Percentiles rank a stretch among this genome's conserved stretches.
phyloP scores from a whole-genome alignment of 148 eudicot species.

The Beta vulgaris region DNA sequence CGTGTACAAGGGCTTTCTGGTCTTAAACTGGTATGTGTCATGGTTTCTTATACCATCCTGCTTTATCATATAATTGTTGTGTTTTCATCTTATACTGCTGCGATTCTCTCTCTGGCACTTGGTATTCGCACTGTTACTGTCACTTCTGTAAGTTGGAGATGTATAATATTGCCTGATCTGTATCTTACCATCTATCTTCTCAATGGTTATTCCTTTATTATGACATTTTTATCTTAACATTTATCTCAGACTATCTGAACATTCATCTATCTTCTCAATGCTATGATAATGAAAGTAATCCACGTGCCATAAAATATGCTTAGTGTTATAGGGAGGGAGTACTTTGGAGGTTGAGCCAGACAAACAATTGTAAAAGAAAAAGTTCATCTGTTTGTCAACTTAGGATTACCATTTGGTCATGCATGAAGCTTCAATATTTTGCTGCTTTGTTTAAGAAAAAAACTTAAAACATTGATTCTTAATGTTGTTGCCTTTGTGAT shows the following conservation, averaged over 20 bases:
- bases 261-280: too few relatives aligned
- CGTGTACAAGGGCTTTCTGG: slow-evolving; percentile 83
- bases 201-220: background rate
- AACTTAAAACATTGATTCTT: background rate
- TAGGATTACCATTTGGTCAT: background rate
- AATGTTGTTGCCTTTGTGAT: slow-evolving; percentile 1
- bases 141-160: background rate
- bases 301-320: too few relatives aligned
- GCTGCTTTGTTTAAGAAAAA: background rate
- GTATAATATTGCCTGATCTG: background rate
- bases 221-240: background rate
- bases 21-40: slow-evolving; percentile 57
- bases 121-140: background rate
- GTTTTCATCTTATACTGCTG: background rate
- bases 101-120: background rate
- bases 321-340: background rate
- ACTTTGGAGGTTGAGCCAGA: background rate
- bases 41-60: background rate
- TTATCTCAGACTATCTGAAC: background rate
- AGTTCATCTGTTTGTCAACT: background rate
- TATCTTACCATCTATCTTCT: background rate
- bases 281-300: background rate
- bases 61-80: background rate
- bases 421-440: background rate
- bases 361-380: background rate